Conservation (phyloP, 2,329 filamentous ascomycete species). For the Pseudogymnoascus sp. region DNA sequence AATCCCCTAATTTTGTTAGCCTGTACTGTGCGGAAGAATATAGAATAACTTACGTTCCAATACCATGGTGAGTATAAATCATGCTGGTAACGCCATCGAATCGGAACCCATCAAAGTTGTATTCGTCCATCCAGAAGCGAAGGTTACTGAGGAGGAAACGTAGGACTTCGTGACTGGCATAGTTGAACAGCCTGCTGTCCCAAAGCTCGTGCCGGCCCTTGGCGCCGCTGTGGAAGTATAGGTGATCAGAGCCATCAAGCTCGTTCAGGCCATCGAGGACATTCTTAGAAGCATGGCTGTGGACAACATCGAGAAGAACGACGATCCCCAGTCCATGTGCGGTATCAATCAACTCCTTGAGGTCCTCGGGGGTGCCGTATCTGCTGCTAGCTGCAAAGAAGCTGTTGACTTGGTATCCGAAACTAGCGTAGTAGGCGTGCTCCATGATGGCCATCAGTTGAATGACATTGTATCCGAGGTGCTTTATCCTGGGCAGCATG, state of each 20-base stretch:
- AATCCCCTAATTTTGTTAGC: slow-evolving; percentile 58
- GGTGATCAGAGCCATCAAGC: slow-evolving; percentile 90
- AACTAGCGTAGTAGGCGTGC: slow-evolving; percentile 98
- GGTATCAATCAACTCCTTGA: slow-evolving; percentile 94
- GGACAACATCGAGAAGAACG: slow-evolving; percentile 89
- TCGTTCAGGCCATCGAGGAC: slow-evolving; percentile 89
- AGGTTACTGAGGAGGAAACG: slow-evolving; percentile 94
- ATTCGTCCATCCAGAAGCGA: slow-evolving; percentile 99
- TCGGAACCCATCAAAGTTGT: slow-evolving; percentile 90
- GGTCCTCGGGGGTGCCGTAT: slow-evolving; percentile 85
- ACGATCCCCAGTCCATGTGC: slow-evolving; percentile 86
- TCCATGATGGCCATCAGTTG: slow-evolving; percentile 99
- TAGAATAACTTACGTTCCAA: slow-evolving; percentile 68
- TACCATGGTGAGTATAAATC: slow-evolving; percentile 92
- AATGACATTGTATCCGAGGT: slow-evolving; percentile 91
- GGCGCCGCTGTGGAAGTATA: slow-evolving; percentile 85
- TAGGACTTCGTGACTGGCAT: slow-evolving; percentile 86
- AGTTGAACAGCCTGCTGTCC: slow-evolving; percentile 97
- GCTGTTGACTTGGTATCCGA: slow-evolving; percentile 97
- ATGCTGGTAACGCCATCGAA: slow-evolving; percentile 99
- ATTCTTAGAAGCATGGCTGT: slow-evolving; percentile 97
- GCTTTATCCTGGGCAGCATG: slow-evolving; percentile 84
- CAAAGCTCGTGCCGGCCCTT: slow-evolving; percentile 87
- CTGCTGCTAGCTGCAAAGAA: slow-evolving; percentile 97
- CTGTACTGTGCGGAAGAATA: neutral